phyloP scores from a whole-genome alignment of 2,329 filamentous ascomycete species.

The Sclerotiophoma versabilis region DNA sequence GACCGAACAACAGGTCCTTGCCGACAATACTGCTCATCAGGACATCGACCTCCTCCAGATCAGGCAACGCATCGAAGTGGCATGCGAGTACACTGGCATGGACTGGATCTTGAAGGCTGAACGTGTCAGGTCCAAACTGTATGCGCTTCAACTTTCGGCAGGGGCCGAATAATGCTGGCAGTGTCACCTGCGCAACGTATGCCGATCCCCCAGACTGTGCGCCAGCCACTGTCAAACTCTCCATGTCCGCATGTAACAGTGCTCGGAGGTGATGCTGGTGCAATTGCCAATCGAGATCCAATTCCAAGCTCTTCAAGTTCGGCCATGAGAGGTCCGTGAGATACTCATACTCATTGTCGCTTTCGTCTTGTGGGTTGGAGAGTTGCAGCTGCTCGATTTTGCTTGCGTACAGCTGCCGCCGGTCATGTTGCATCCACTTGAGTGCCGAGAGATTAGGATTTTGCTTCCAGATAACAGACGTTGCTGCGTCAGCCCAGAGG shows the following conservation, averaged over 20 bases:
- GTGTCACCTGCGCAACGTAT: constrained; percentile 30
- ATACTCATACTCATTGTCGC: constrained; percentile 27
- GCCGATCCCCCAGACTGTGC: constrained; percentile 30
- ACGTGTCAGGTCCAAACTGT: constrained; percentile 33
- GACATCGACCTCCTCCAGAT: constrained; percentile 33
- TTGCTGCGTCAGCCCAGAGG: constrained; percentile 44
- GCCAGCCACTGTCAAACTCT: constrained; percentile 36
- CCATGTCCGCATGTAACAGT: constrained; percentile 36
- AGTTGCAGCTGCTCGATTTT: constrained; percentile 40
- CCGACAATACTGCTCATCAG: constrained; percentile 32
- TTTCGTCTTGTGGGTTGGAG: constrained; percentile 25
- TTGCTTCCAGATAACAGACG: constrained; percentile 41
- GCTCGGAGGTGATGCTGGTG: constrained; percentile 26
- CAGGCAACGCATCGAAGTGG: constrained; percentile 28
- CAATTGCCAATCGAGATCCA: constrained; percentile 38
- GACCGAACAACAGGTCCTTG: constrained; percentile 38
- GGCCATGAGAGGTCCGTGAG: constrained; percentile 40
- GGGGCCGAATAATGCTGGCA: constrained; percentile 32
- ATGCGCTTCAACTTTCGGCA: constrained; percentile 36
- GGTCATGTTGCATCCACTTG: constrained; percentile 25
- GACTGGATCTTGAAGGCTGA: constrained; percentile 29
- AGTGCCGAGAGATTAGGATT: constrained; percentile 41
- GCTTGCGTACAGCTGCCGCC: constrained; percentile 42
- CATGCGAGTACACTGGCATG: constrained; percentile 29
- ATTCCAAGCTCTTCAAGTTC: constrained; percentile 36